Evolutionary conservation across 2,329 filamentous ascomycete species (phyloP).

Genomic region (Thermomyces lanuginosus): DNA sequence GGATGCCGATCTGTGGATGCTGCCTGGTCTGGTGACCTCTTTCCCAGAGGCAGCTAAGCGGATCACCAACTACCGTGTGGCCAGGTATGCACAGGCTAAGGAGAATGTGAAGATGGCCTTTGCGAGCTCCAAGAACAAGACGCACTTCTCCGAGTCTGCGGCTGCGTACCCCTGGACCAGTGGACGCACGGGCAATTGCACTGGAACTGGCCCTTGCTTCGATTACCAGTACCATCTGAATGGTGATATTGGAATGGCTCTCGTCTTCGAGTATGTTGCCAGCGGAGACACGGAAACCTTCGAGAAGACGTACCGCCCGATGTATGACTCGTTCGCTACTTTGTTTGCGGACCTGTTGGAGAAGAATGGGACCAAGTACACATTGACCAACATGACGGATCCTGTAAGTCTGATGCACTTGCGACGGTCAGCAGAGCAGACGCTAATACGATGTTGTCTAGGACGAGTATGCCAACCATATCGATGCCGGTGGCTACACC

Average conservation of each 20-base stretch:
- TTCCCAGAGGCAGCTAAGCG: slow-evolving; percentile 46
- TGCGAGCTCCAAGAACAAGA: slow-evolving; percentile 43
- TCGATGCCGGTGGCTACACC: slow-evolving; percentile 54
- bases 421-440: not conserved
- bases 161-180: slow-evolving; percentile 54
- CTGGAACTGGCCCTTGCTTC: slow-evolving; percentile 46
- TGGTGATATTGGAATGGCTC: slow-evolving; percentile 48
- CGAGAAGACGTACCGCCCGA: slow-evolving; percentile 39
- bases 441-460: slow-evolving; percentile 9
- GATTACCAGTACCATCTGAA: slow-evolving; percentile 60
- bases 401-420: slow-evolving; percentile 33
- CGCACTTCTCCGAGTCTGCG: slow-evolving; percentile 39
- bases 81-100: slow-evolving; percentile 42
- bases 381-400: slow-evolving; percentile 51
- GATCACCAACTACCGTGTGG: slow-evolving; percentile 48
- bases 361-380: slow-evolving; percentile 40
- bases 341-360: slow-evolving; percentile 45
- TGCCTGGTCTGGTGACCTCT: slow-evolving; percentile 47
- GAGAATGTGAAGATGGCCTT: slow-evolving; percentile 41
- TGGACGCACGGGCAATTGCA: slow-evolving; percentile 52
- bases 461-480: slow-evolving; percentile 52
- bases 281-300: slow-evolving; percentile 44
- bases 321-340: slow-evolving; percentile 47
- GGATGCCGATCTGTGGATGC: slow-evolving; percentile 54
- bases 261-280: slow-evolving; percentile 44